These are phyloP conservation scores for Triadica sebifera DNA, from an alignment of 345 rosid genomes.

Conservation along the genomic window DNA sequence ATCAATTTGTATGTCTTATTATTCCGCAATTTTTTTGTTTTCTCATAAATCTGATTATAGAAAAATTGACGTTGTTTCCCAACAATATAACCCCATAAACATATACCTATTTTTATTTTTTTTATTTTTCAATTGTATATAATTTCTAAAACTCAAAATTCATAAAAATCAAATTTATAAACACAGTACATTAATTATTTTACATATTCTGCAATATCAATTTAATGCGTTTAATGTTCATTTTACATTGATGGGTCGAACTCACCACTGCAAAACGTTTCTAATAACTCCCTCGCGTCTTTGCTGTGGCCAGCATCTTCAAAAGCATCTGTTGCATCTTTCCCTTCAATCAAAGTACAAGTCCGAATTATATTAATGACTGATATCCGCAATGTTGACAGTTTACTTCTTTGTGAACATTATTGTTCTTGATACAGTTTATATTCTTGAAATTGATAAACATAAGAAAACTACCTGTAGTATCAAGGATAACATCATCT, in stretches of 20 bases:
- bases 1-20: too few species aligned
- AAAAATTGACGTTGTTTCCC: too few species aligned
- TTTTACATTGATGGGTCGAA: slow-evolving; percentile 59
- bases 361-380: slow-evolving; percentile 16
- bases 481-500: slow-evolving; percentile 76
- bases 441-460: background rate
- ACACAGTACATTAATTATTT: too few species aligned
- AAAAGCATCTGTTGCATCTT: slow-evolving; percentile 81
- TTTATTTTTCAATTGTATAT: too few species aligned
- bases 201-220: too few species aligned
- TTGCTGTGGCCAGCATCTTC: slow-evolving; percentile 91
- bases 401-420: background rate
- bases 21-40: too few species aligned
- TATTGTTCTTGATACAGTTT: background rate
- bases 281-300: slow-evolving; percentile 64
- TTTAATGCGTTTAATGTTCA: too few species aligned
- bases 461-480: slow-evolving; percentile 45
- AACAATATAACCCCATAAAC: too few species aligned
- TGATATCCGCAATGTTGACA: background rate
- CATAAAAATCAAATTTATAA: too few species aligned
- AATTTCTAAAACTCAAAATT: too few species aligned
- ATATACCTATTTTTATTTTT: too few species aligned
- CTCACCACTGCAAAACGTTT: slow-evolving; percentile 70
- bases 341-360: slow-evolving; percentile 39
- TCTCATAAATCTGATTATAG: too few species aligned